A percentile compares a stretch with the other conserved stretches of the same genome.
Conservation (phyloP, 2,329 filamentous ascomycete species). For the Ambrosiella beaveri region DNA sequence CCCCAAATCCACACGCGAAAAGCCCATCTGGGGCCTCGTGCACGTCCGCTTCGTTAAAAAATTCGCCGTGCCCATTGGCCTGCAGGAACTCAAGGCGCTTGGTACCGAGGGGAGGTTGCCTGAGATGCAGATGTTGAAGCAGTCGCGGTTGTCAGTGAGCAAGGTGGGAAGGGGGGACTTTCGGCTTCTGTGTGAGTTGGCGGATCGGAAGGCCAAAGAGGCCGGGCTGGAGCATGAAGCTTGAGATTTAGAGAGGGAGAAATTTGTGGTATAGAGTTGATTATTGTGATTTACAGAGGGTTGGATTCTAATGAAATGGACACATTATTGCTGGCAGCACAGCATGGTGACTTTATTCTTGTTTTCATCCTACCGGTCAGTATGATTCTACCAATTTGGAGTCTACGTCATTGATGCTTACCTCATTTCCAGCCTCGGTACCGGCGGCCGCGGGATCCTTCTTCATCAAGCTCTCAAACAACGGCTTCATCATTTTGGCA, state of each 20-base stretch:
- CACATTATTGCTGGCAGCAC: slow-evolving; percentile 5
- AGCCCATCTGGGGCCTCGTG: slow-evolving; percentile 63
- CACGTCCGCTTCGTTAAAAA: slow-evolving; percentile 78
- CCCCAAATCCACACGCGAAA: slow-evolving; percentile 41
- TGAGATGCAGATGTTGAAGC: slow-evolving; percentile 68
- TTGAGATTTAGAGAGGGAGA: not conserved
- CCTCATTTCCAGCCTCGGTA: not conserved
- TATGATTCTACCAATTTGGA: not conserved
- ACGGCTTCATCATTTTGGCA: slow-evolving; percentile 48
- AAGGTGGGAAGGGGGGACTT: slow-evolving; percentile 49
- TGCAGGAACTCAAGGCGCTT: slow-evolving; percentile 54
- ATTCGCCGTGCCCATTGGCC: slow-evolving; percentile 50
- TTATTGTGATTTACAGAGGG: not conserved
- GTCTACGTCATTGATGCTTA: not conserved
- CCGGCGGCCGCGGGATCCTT: slow-evolving; percentile 23
- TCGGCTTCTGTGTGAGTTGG: slow-evolving; percentile 40
- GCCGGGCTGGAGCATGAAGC: slow-evolving; percentile 23
- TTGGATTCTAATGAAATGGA: not conserved
- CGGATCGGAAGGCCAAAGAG: slow-evolving; percentile 25
- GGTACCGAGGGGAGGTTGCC: slow-evolving; percentile 41
- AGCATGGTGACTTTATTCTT: not conserved
- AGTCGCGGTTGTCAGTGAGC: slow-evolving; percentile 67
- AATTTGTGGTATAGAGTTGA: not conserved
- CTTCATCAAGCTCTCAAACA: slow-evolving; percentile 55
- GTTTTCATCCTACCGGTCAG: not conserved